Conservation (phyloP, 2,329 filamentous ascomycete genomes). For the Volutella citrinella region DNA sequence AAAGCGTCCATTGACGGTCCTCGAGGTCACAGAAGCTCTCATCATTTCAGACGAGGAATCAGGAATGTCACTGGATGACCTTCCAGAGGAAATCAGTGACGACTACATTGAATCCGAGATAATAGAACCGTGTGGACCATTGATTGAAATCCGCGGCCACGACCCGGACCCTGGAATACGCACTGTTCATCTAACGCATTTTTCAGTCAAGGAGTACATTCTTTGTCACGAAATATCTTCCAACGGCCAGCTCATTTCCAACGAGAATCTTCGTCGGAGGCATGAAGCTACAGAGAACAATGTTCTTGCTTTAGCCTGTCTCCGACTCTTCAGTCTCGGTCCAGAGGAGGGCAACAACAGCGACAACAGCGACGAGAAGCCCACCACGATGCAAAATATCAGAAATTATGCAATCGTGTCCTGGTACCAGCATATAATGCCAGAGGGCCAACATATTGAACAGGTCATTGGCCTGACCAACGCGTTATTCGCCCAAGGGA, state of each 20-base stretch:
- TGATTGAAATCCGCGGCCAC: constrained; percentile 23
- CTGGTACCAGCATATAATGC: too few relatives aligned
- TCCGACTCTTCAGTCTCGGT: too few relatives aligned
- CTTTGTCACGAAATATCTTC: constrained; percentile 7
- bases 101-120: constrained; percentile 29
- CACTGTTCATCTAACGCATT: constrained; percentile 17
- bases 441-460: too few relatives aligned
- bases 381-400: too few relatives aligned
- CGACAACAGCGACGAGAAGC: too few relatives aligned
- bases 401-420: too few relatives aligned
- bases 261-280: too few relatives aligned
- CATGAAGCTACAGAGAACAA: too few relatives aligned
- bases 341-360: too few relatives aligned
- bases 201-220: constrained; percentile 19
- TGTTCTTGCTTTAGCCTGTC: too few relatives aligned
- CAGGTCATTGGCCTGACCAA: too few relatives aligned
- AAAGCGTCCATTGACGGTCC: constrained; percentile 23
- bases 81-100: constrained; percentile 26
- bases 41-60: constrained; percentile 18
- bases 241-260: background rate
- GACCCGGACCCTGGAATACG: background rate
- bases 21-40: constrained; percentile 27
- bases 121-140: constrained; percentile 23
- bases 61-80: constrained; percentile 19
- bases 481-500: too few relatives aligned